phyloP scores from a whole-genome alignment of 257 asterid genomes.

The Solanum stenotomum region DNA sequence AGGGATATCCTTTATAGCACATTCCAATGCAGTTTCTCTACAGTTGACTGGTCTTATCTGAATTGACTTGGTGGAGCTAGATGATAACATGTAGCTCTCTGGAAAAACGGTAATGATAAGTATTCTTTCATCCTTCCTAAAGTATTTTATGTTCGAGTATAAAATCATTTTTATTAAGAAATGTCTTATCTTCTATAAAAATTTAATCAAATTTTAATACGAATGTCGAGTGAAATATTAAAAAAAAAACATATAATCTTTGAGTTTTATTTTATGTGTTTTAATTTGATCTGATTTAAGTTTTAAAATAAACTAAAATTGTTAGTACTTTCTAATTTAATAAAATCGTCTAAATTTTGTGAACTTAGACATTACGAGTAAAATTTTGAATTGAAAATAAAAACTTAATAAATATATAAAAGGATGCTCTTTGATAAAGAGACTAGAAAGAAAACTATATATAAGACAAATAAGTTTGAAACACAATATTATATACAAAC shows the following conservation, averaged over 20 bases:
- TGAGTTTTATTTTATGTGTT: background rate
- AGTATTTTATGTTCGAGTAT: accelerated
- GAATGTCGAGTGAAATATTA: too few relatives aligned
- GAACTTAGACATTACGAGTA: background rate
- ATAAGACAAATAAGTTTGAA: background rate
- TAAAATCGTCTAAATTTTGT: background rate
- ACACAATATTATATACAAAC: background rate
- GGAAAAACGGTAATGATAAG: accelerated
- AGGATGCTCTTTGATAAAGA: background rate
- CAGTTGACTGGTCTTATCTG: slow-evolving; percentile 20
- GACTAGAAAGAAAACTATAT: background rate
- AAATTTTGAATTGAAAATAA: background rate
- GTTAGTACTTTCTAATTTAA: background rate
- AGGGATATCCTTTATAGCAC: slow-evolving; percentile 5
- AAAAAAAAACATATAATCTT: too few relatives aligned
- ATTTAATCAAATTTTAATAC: too few relatives aligned
- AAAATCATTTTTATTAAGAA: too few relatives aligned
- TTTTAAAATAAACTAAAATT: background rate
- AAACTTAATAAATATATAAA: background rate
- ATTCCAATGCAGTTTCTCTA: slow-evolving; percentile 11
- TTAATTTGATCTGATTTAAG: background rate
- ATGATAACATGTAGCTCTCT: background rate
- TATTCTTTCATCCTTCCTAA: accelerated
- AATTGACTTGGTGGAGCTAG: background rate
- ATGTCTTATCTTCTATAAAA: accelerated